phyloP scores from a whole-genome alignment of 176 grass and related monocot species.

The Paspalum vaginatum region DNA sequence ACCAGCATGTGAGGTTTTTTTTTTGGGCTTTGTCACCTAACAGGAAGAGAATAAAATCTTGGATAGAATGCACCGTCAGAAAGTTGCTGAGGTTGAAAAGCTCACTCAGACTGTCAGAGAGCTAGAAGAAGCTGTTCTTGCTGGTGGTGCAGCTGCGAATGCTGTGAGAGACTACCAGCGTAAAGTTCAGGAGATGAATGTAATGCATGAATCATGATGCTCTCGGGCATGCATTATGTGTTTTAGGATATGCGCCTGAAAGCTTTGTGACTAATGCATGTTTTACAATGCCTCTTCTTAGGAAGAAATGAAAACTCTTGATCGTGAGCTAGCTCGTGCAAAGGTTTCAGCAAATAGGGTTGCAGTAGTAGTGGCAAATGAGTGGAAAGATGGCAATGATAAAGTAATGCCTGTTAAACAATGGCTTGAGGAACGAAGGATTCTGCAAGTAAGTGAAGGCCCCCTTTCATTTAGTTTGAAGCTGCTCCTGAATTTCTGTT shows the following conservation, averaged over 20 bases:
- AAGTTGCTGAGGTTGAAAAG: slow-evolving; percentile 98
- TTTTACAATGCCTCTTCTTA: slow-evolving; percentile 42
- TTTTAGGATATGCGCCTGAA: slow-evolving; percentile 31
- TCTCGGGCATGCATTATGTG: slow-evolving; percentile 9
- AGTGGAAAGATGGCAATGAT: slow-evolving; percentile 98
- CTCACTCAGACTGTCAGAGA: slow-evolving; percentile 88
- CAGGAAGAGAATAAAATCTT: slow-evolving; percentile 98
- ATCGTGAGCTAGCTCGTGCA: slow-evolving; percentile 88
- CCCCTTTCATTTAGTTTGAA: background rate
- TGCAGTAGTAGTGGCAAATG: slow-evolving; percentile 98
- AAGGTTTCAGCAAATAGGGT: slow-evolving; percentile 97
- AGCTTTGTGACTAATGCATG: slow-evolving; percentile 25
- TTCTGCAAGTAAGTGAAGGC: slow-evolving; percentile 69
- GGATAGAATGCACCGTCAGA: slow-evolving; percentile 97
- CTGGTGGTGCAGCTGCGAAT: slow-evolving; percentile 94
- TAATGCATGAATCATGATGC: slow-evolving; percentile 46
- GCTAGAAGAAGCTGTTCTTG: slow-evolving; percentile 94
- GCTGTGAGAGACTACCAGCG: slow-evolving; percentile 95
- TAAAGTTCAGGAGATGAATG: slow-evolving; percentile 99
- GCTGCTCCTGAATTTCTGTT: slow-evolving; percentile 2
- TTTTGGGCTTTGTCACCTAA: slow-evolving; percentile 37
- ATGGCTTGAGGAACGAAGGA: slow-evolving; percentile 92
- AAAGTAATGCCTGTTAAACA: slow-evolving; percentile 99
- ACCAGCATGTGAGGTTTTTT: background rate
- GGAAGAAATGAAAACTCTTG: slow-evolving; percentile 98